Evolutionary conservation across 768 basidiomycete genomes (phyloP), one percentile per base, ranked within the genome.

Genomic region (Fibroporia radiculosa): DNA sequence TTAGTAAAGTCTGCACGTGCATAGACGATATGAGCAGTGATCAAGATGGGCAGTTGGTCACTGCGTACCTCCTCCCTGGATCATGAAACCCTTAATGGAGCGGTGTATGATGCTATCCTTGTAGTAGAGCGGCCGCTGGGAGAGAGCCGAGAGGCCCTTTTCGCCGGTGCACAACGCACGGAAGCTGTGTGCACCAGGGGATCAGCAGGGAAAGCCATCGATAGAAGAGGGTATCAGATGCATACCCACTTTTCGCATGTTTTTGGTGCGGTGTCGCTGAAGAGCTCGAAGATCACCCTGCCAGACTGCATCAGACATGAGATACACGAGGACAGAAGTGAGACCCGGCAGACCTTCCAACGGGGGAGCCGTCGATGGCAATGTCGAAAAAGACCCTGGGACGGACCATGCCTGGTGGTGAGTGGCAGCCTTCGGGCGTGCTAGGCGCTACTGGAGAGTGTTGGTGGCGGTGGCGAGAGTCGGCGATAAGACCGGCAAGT

Each of bases 131-230:
- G 87, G 82, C 8, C 78, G 62, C n/a, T 81, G 74, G 1, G 77
- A 72, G 18, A 70, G 59, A 1, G 71, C 61, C 0, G 86, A 88
- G 6, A 83, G 54, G 4, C 91, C 92, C 56, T 78, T 80, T 61
- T 91, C 86, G 7, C 92, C 92, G 1, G 90, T 93, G 60, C 86
- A 90, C 42, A 95, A 67, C 3, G 81, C 78, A 34, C 91, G 78
- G 61, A 93, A 93, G 65, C 90, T 93, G 51, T 27, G 40, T 40
- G 28, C 28, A 34, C 19, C n/a, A 20, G 39, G 45, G 47, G 13
- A 50, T 35, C 18, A 45, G 28, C 33, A 32, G 20, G 39, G 13
- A 19, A 29, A 23, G 12, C 27, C 26, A 18, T 37, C 23, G 4
- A 22, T 12, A 25, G 13, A 16, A 20, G 41, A 40, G 16, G 24